Evolutionary conservation across 2,329 filamentous ascomycete genomes (phyloP).

Genomic region (Triangularia verruculosa): DNA sequence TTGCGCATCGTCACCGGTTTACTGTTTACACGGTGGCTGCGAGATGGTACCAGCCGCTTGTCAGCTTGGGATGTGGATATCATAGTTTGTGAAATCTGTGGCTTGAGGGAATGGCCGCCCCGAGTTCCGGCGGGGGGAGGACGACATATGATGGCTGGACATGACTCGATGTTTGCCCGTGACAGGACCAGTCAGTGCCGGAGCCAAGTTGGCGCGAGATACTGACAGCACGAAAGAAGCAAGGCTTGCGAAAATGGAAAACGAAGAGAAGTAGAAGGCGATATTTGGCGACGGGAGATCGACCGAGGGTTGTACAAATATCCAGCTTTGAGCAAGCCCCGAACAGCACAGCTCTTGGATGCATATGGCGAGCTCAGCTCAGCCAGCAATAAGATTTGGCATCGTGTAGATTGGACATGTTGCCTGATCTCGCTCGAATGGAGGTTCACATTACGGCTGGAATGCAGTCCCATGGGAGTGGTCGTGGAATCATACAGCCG

Average conservation of each 20-base stretch:
- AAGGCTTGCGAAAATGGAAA: background rate
- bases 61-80: background rate
- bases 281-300: background rate
- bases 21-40: background rate
- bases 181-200: background rate
- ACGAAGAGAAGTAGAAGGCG: background rate
- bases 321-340: slow-evolving; percentile 8
- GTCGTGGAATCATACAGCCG: background rate
- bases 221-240: background rate
- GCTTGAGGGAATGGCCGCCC: slow-evolving; percentile 2
- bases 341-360: slow-evolving; percentile 7
- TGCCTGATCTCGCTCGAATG: background rate
- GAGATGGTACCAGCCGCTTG: background rate
- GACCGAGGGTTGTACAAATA: background rate
- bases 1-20: background rate
- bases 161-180: background rate
- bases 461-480: background rate
- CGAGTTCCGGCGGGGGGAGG: background rate
- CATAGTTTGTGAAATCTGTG: background rate
- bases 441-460: background rate
- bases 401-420: background rate
- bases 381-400: background rate
- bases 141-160: background rate
- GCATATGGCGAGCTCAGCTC: slow-evolving; percentile 1
- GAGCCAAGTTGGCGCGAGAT: background rate